phyloP scores from a whole-genome alignment of 768 basidiomycete species.

The Pholiota conissans region DNA sequence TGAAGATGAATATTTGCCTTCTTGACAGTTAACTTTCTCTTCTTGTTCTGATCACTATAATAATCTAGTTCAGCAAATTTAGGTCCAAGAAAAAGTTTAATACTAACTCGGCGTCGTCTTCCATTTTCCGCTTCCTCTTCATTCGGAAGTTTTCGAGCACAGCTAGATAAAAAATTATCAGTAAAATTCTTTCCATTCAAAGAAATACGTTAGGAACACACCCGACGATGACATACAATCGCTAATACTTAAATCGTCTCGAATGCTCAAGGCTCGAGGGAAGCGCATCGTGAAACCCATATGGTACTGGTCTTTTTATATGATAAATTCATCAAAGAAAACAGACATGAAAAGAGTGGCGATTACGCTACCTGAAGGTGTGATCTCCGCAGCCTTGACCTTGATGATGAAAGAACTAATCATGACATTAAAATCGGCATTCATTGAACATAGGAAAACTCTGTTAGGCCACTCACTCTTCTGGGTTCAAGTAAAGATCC shows the following conservation, averaged over 20 bases:
- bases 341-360: neutral
- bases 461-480: conserved; percentile 79
- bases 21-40: conserved; percentile 57
- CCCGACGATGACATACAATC: conserved; percentile 77
- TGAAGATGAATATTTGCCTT: conserved; percentile 36
- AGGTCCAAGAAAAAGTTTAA: neutral
- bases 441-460: conserved; percentile 2
- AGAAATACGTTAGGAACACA: no score
- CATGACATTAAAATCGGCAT: neutral
- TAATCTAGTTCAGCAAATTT: neutral
- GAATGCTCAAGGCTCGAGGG: conserved; percentile 78
- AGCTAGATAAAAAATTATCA: conserved; percentile 39
- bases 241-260: conserved; percentile 71
- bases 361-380: conserved; percentile 54
- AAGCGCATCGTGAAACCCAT: conserved; percentile 92
- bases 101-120: conserved; percentile 54
- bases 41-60: conserved; percentile 44
- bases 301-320: conserved; percentile 81
- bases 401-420: conserved; percentile 91
- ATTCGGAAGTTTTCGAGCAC: conserved; percentile 59
- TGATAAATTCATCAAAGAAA: no score
- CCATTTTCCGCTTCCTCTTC: conserved; percentile 76
- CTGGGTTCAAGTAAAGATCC: conserved; percentile 87
- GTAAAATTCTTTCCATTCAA: no score
- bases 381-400: conserved; percentile 93